These are phyloP conservation scores for Aspergillus haitiensis DNA, from an alignment of 495 filamentous ascomycete species.

Conservation along the genomic window DNA sequence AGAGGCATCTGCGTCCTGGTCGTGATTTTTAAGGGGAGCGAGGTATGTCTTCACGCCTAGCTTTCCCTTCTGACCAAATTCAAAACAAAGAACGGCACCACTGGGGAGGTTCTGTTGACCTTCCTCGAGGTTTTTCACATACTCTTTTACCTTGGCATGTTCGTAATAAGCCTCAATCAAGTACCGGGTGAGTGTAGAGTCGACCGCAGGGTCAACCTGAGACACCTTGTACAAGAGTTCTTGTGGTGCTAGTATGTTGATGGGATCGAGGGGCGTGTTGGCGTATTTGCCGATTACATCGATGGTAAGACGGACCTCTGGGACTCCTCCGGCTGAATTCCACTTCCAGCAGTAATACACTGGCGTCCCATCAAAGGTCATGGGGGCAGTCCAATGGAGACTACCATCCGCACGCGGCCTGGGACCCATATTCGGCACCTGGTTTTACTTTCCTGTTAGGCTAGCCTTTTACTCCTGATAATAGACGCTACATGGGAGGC, in stretches of 20 bases:
- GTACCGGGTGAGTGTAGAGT: conserved; percentile 22
- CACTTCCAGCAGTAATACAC: background rate
- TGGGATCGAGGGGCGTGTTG: conserved; percentile 27
- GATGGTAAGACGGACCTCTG: background rate
- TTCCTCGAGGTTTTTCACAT: background rate
- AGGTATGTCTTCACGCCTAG: no score
- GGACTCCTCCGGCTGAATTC: background rate
- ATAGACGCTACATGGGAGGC: background rate
- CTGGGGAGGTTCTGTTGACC: no score
- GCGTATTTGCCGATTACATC: conserved; percentile 20
- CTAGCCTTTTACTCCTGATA: background rate
- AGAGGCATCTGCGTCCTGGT: no score
- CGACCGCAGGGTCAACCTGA: conserved; percentile 15
- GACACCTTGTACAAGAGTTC: conserved; percentile 21
- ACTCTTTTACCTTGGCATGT: background rate
- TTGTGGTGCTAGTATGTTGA: conserved; percentile 22
- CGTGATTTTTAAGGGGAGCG: no score
- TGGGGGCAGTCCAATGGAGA: background rate
- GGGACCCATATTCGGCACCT: background rate
- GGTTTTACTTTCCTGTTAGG: background rate
- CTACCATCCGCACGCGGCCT: background rate
- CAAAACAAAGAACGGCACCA: no score
- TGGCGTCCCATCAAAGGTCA: background rate
- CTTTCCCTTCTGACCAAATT: no score
- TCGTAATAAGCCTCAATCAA: conserved; percentile 20